Base-by-base conservation (phyloP, 371 early-diverging fungal species). In the Apophysomyces elegans region DNA sequence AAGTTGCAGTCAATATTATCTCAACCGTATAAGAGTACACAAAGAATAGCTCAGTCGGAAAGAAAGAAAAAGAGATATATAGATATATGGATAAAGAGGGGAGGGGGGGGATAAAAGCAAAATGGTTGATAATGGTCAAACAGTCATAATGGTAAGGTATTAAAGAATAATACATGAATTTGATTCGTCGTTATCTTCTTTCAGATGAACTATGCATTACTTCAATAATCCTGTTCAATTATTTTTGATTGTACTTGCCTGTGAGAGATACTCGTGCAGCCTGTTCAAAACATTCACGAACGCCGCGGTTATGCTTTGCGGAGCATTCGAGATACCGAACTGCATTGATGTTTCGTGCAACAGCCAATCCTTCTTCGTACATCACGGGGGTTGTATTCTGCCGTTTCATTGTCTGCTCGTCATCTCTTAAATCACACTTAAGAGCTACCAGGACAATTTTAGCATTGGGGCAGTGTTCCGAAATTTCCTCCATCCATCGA, bases 391-490 rank as follows among this genome's bases (percentile, higher is more conserved):
- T 64, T 12, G 37, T 46, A 16, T 73, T 69, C 37, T 56, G 46
- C 46, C 65, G 58, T 41, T 62, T 41, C 37, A 65, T 68, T 8
- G 65, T 56, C 7, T 61, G 37, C 37, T 72, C 71, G 56, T 82
- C 82, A 38, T 78, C 75, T 58, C 88, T 69, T 41, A 87, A 67
- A 72, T 87, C 88, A 61, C 83, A 84, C 71, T 87, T 87, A 21
- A 84, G 73, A 21, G 84, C 88, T 5, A 85, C 81, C 21, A 87
- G 58, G 5, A 84, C 59, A 12, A 87, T 60, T 32, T 83, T 84
- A 6, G 84, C 77, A 36, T 78, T 67, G 4, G 80, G 78, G 57
- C 85, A 73, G 57, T 79, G 62, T 18, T 80, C 82, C 37, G 57
- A 50, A n/a, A 87, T 69, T 64, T 86, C 86, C 13, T 68, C 71